Conservation (phyloP, 2,329 filamentous ascomycete species). For the Colletotrichum siamense region DNA sequence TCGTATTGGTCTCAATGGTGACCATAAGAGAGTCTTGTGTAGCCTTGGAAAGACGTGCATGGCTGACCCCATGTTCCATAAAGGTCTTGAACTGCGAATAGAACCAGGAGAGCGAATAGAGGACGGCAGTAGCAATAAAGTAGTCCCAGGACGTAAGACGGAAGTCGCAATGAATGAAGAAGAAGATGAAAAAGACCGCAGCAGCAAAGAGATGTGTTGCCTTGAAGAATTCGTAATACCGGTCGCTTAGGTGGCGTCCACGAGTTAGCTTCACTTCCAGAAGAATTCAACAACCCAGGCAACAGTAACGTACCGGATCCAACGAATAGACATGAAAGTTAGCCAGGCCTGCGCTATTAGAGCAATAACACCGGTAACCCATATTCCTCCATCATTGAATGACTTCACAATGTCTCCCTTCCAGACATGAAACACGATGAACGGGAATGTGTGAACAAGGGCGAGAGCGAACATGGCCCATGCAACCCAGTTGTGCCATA, state of each 20-base stretch:
- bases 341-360: conserved; percentile 59
- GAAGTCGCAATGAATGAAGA: conserved; percentile 66
- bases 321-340: conserved; percentile 55
- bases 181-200: conserved; percentile 60
- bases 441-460: conserved; percentile 65
- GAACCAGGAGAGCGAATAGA: conserved; percentile 33
- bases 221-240: conserved; percentile 68
- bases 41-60: background rate
- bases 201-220: conserved; percentile 57
- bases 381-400: conserved; percentile 51
- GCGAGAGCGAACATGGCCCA: conserved; percentile 63
- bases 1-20: conserved; percentile 45
- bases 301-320: conserved; percentile 46
- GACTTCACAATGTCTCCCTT: conserved; percentile 52
- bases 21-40: conserved; percentile 41
- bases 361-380: conserved; percentile 62
- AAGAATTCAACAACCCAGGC: background rate
- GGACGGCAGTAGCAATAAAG: conserved; percentile 59
- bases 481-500: conserved; percentile 60
- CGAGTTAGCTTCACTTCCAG: background rate
- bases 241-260: conserved; percentile 40
- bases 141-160: conserved; percentile 64
- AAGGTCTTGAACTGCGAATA: conserved; percentile 42
- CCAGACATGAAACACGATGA: conserved; percentile 56
- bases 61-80: conserved; percentile 40